Conservation (phyloP, 495 filamentous ascomycete species). For the Wilcoxina mikolae region DNA sequence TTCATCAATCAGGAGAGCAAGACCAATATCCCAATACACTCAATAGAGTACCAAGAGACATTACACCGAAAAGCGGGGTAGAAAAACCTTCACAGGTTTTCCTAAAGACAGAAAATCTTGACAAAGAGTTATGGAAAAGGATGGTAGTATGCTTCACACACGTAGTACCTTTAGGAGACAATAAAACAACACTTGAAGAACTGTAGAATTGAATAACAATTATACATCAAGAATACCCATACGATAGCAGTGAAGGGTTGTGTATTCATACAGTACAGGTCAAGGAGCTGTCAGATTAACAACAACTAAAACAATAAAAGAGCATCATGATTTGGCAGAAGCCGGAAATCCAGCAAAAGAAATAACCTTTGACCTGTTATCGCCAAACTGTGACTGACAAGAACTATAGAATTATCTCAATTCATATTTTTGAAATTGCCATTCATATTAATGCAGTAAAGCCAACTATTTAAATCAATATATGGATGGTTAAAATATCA, state of each 20-base stretch:
- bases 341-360: neutral
- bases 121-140: neutral
- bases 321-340: neutral
- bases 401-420: too few relatives aligned
- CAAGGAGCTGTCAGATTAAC: neutral
- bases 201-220: neutral
- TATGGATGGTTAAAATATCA: too few relatives aligned
- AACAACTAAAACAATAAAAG: neutral
- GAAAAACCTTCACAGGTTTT: neutral
- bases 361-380: constrained; percentile 3
- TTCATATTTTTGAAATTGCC: too few relatives aligned
- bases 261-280: too few relatives aligned
- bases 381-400: constrained; percentile 7
- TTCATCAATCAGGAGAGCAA: constrained; percentile 8
- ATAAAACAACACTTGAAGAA: neutral
- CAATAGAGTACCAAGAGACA: constrained; percentile 8
- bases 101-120: constrained; percentile 2
- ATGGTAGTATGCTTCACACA: neutral
- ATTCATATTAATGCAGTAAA: too few relatives aligned
- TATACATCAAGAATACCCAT: neutral
- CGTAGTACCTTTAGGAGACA: neutral
- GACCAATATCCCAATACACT: constrained; percentile 9
- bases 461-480: too few relatives aligned
- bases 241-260: too few relatives aligned
- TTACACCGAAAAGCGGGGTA: neutral